Conservation (phyloP, 352 stramenopile species). For the Peronospora farinosa region DNA sequence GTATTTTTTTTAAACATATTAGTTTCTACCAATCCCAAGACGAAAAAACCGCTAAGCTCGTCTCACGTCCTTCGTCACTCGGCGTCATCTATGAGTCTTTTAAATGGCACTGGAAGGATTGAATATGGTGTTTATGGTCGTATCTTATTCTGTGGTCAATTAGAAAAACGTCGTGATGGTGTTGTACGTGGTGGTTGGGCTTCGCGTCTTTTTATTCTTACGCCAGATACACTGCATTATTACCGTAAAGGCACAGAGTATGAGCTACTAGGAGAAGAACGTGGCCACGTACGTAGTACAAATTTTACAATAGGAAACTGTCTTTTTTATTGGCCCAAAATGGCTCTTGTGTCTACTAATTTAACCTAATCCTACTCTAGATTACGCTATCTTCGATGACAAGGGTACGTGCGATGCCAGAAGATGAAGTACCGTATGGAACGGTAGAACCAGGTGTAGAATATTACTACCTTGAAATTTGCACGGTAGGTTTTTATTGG, state of each 20-base stretch:
- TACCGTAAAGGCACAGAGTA: slow-evolving; percentile 68
- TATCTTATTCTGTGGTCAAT: slow-evolving; percentile 65
- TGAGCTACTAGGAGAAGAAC: slow-evolving; percentile 75
- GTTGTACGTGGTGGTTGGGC: slow-evolving; percentile 69
- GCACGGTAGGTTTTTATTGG: slow-evolving; percentile 32
- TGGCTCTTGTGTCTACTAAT: too few species aligned
- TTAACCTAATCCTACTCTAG: slow-evolving; percentile 10
- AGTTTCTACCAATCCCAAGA: slow-evolving; percentile 14
- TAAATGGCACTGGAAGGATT: slow-evolving; percentile 16
- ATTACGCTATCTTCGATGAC: slow-evolving; percentile 58
- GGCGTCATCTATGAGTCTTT: slow-evolving; percentile 19
- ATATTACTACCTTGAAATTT: slow-evolving; percentile 82
- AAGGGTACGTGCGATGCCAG: slow-evolving; percentile 66
- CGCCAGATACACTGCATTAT: slow-evolving; percentile 70
- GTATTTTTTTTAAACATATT: too few species aligned
- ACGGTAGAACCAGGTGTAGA: slow-evolving; percentile 50
- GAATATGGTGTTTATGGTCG: slow-evolving; percentile 69
- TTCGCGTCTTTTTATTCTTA: slow-evolving; percentile 76
- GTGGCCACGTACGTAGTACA: slow-evolving; percentile 42
- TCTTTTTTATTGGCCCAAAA: too few species aligned
- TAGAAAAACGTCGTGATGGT: slow-evolving; percentile 73
- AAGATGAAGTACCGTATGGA: slow-evolving; percentile 52
- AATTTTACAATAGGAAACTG: background rate
- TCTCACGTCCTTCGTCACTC: slow-evolving; percentile 24
- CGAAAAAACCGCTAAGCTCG: too few species aligned